These are phyloP conservation scores for Thielaviopsis euricoi DNA, from an alignment of 2,329 filamentous ascomycete species.

Conservation along the genomic window DNA sequence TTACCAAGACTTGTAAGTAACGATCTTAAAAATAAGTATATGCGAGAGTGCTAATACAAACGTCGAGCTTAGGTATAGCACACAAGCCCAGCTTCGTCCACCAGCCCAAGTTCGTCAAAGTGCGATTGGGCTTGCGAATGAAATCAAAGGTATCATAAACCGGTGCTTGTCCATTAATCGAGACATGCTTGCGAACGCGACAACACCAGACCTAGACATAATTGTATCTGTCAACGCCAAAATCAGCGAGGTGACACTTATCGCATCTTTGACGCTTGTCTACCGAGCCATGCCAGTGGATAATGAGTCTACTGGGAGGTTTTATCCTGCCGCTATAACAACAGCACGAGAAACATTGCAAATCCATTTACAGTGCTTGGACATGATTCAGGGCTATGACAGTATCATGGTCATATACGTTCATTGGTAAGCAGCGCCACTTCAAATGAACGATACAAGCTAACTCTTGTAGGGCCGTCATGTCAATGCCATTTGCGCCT, in stretches of 20 bases:
- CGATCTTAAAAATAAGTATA: neutral
- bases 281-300: constrained; percentile 35
- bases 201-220: constrained; percentile 22
- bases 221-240: constrained; percentile 28
- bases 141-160: constrained; percentile 22
- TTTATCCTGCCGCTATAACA: constrained; percentile 32
- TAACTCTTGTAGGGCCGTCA: constrained; percentile 27
- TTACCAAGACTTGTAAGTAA: constrained; percentile 32
- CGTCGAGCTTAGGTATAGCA: constrained; percentile 29
- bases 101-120: constrained; percentile 24
- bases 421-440: constrained; percentile 29
- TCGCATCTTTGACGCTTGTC: constrained; percentile 32
- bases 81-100: constrained; percentile 25
- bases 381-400: constrained; percentile 23
- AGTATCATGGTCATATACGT: constrained; percentile 31
- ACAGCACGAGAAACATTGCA: constrained; percentile 32
- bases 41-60: neutral
- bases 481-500: constrained; percentile 41
- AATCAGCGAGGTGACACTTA: constrained; percentile 30
- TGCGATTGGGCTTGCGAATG: constrained; percentile 23
- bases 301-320: constrained; percentile 25
- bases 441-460: neutral
- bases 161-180: constrained; percentile 21
- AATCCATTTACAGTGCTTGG: constrained; percentile 29
- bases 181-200: constrained; percentile 22